Conservation (phyloP, 345 rosid species). For the Barbarea vulgaris region DNA sequence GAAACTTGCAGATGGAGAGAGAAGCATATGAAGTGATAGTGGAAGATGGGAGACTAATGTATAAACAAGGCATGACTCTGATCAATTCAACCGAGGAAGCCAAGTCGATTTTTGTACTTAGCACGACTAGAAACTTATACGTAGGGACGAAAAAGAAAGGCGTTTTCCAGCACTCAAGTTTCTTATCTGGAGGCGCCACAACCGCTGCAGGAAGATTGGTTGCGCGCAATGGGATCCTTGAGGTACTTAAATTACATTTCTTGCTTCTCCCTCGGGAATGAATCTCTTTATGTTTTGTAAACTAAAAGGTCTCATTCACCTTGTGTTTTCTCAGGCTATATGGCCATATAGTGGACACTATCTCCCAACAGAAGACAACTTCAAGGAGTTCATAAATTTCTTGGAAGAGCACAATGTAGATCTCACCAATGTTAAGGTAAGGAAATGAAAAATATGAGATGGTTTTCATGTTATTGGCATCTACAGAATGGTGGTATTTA, state of each 20-base stretch:
- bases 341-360: constrained; percentile 84
- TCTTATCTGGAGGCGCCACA: constrained; percentile 70
- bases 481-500: constrained; percentile 15
- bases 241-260: constrained; percentile 39
- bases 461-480: constrained; percentile 11
- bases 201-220: constrained; percentile 69
- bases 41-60: constrained; percentile 60
- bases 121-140: constrained; percentile 63
- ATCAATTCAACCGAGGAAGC: constrained; percentile 52
- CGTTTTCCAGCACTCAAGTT: constrained; percentile 66
- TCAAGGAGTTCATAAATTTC: constrained; percentile 56
- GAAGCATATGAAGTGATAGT: constrained; percentile 64
- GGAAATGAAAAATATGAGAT: neutral
- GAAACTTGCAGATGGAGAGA: constrained; percentile 60
- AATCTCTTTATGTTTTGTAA: constrained; percentile 2
- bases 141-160: constrained; percentile 70
- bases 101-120: constrained; percentile 75
- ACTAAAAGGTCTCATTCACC: constrained; percentile 4
- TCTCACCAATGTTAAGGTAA: constrained; percentile 64
- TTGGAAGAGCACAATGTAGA: constrained; percentile 62
- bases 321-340: constrained; percentile 47
- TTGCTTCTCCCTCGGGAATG: neutral
- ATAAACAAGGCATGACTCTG: constrained; percentile 49
- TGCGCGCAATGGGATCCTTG: constrained; percentile 58
- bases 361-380: constrained; percentile 70